Base-by-base conservation (phyloP, 2,329 filamentous ascomycete genomes). In the Setomelanomma holmii region DNA sequence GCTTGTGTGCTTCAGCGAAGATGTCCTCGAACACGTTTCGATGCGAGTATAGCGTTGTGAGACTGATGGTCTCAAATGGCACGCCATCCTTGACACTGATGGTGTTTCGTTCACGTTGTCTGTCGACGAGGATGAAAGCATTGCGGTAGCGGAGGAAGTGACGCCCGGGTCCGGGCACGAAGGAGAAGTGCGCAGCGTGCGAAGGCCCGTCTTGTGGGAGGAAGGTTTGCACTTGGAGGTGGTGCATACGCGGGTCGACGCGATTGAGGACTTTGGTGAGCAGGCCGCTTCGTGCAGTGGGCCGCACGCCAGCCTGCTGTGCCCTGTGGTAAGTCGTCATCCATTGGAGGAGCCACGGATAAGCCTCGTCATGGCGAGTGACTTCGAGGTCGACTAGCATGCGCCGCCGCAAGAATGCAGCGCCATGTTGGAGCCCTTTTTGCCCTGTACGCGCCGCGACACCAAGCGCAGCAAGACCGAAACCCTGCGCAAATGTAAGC, bases 331-430 rank as follows among this genome's bases (percentile, higher is more conserved):
- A 91, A 49, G 91, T 84, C 5, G 92, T 93, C 73, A 99, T 89
- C 93, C 95, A 99, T 60, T 93, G 88, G 8, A 99, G 82, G 36
- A 99, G 86, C 93, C 93, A 98, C 35, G 87, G 87, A 73, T 98
- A 99, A 1, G 93, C 93, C 39, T 91, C 87, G 76, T 99, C 95
- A 67, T 93, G 90, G 71, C 91, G 90, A 74, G 90, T 93, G 75
- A 99, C 96, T 76, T 99, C 95, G 67, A 99, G 87, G 67, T 97
- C 92, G 66, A 98, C 91, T 23, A 99, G 86, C 78, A 99, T 86
- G 42, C 93, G 90, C 46, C 89, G 87, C 43, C 91, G 89, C 52
- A 96, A 78, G 50, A 96, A 82, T 38, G 84, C 84, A n/a, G 88
- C 87, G 48, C 86, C 86, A 65, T 86, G 81, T 54, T 93, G 84